These are phyloP conservation scores for Blastobotrys serpentis DNA, from an alignment of 1,139 yeast species.

Conservation along the genomic window DNA sequence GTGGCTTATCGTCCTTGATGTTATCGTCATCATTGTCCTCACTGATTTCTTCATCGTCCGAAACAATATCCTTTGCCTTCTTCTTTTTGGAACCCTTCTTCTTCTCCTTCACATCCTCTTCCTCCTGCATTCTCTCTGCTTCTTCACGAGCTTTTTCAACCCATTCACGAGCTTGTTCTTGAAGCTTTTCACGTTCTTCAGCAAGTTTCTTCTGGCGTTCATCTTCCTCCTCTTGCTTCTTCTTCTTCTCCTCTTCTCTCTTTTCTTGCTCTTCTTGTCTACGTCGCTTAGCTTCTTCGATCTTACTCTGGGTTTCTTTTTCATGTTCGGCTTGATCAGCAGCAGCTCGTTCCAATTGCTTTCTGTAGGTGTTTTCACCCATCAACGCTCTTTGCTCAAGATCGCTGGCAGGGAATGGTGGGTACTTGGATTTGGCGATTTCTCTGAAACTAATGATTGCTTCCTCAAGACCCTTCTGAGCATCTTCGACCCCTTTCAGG, in stretches of 20 bases:
- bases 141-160: constrained; percentile 48
- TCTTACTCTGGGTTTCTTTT: constrained; percentile 53
- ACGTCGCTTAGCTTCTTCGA: constrained; percentile 68
- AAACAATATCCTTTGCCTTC: constrained; percentile 21
- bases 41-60: constrained; percentile 13
- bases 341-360: constrained; percentile 66
- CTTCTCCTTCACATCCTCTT: constrained; percentile 37
- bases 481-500: constrained; percentile 58
- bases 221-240: constrained; percentile 42
- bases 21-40: constrained; percentile 11
- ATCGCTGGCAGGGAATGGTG: constrained; percentile 78
- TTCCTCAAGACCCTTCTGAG: constrained; percentile 56
- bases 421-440: constrained; percentile 56
- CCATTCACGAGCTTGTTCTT: constrained; percentile 84
- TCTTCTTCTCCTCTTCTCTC: constrained; percentile 39
- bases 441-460: constrained; percentile 63
- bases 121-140: constrained; percentile 31
- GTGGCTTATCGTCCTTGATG: constrained; percentile 11
- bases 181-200: constrained; percentile 72
- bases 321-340: constrained; percentile 74
- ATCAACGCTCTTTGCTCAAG: constrained; percentile 79
- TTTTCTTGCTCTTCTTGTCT: constrained; percentile 59
- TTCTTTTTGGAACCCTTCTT: constrained; percentile 27
- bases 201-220: constrained; percentile 79
- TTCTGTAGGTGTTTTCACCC: constrained; percentile 74